These are phyloP conservation scores for Aspergillus ostianus DNA, from an alignment of 495 filamentous ascomycete genomes.

Conservation along the genomic window DNA sequence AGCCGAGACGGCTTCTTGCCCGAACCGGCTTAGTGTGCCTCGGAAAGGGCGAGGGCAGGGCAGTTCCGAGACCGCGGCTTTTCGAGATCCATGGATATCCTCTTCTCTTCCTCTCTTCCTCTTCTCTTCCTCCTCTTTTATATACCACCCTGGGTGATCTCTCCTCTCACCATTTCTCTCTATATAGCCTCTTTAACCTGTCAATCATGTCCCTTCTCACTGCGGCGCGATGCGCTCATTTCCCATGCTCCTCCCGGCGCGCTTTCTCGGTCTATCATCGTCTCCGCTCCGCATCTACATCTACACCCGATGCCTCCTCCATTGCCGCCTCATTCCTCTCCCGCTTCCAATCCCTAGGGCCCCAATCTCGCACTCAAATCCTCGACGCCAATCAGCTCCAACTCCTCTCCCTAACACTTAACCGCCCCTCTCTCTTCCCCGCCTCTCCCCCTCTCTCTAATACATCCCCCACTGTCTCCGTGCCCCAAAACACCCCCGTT, in stretches of 20 bases:
- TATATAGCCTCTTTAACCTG: neutral
- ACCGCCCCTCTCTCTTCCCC: conserved; percentile 41
- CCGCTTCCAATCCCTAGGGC: conserved; percentile 40
- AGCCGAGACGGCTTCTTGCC: neutral
- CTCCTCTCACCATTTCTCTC: neutral
- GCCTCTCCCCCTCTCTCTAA: conserved; percentile 30
- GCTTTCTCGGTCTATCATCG: conserved; percentile 13
- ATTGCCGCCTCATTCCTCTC: conserved; percentile 45
- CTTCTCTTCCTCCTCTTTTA: neutral
- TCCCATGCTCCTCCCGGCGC: conserved; percentile 6
- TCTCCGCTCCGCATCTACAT: conserved; percentile 9
- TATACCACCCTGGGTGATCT: neutral
- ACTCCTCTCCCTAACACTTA: conserved; percentile 53
- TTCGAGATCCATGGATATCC: neutral
- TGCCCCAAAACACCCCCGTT: conserved; percentile 39
- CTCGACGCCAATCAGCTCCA: conserved; percentile 60
- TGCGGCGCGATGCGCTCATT: neutral
- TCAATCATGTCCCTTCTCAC: conserved; percentile 7
- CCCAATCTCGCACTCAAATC: conserved; percentile 44
- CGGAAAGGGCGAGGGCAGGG: neutral
- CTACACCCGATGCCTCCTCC: conserved; percentile 18
- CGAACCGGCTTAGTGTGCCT: neutral
- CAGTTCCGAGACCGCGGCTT: neutral
- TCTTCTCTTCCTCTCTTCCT: neutral
- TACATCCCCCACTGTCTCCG: conserved; percentile 18